Evolutionary conservation across 805 yeast genomes (phyloP).

Genomic region (Candida tibetensis): DNA sequence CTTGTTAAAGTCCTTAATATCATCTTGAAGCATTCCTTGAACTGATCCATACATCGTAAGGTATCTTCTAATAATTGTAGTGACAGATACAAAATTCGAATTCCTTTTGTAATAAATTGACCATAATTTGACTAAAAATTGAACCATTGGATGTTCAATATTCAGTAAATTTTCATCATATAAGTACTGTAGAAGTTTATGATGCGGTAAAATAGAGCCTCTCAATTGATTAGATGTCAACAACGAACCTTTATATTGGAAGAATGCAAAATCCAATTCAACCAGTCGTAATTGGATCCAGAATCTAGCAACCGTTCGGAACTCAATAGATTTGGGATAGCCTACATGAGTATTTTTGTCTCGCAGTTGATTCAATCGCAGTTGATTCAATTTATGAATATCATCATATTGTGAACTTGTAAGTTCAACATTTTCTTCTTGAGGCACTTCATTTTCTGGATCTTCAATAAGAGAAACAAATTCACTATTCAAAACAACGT

Average conservation of each 20-base stretch:
- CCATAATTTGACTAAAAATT: conserved; percentile 14
- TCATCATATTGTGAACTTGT: not conserved
- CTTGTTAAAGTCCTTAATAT: conserved; percentile 4
- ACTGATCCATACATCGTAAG: conserved; percentile 17
- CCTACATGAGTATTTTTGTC: not conserved
- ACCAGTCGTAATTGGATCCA: conserved; percentile 30
- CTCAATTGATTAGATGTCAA: conserved; percentile 23
- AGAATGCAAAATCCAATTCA: conserved; percentile 25
- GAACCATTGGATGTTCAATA: conserved; percentile 6
- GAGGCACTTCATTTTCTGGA: conserved; percentile 9
- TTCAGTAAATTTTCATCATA: conserved; percentile 14
- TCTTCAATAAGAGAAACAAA: conserved; percentile 18
- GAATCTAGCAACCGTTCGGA: conserved; percentile 16
- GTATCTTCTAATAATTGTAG: conserved; percentile 16
- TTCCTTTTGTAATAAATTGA: conserved; percentile 21
- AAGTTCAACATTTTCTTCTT: not conserved
- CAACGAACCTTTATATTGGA: conserved; percentile 27
- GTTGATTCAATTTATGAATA: not conserved
- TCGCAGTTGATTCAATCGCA: no score
- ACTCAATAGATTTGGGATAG: conserved; percentile 13
- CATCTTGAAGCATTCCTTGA: conserved; percentile 6
- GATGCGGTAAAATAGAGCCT: conserved; percentile 24
- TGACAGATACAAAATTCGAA: conserved; percentile 3
- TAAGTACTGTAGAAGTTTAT: conserved; percentile 14
- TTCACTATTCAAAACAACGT: conserved; percentile 16